A percentile compares a stretch with the other conserved stretches of the same genome.
Evolutionary conservation across 306 rosid species (phyloP).

Genomic region (Delonix regia): DNA sequence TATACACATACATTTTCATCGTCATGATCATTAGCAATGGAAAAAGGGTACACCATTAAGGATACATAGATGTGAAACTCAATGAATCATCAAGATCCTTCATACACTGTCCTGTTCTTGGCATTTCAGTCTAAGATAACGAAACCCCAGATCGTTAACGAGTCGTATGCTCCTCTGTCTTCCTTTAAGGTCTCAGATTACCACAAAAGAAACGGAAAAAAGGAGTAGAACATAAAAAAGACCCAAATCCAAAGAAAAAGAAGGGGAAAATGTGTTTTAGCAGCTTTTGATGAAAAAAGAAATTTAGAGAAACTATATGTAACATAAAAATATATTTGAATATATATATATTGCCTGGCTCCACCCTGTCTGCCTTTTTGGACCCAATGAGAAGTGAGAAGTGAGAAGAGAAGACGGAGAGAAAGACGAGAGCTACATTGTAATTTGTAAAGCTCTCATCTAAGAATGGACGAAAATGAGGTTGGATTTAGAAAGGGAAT

Average conservation of each 20-base stretch:
- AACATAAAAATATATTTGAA: conserved; percentile 28
- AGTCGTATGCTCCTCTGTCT: conserved; percentile 35
- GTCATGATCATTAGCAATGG: conserved; percentile 24
- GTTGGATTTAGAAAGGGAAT: conserved; percentile 58
- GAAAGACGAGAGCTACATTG: conserved; percentile 70
- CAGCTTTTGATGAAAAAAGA: conserved; percentile 35
- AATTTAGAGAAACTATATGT: conserved; percentile 15
- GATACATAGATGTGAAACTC: conserved; percentile 34
- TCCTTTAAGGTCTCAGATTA: conserved; percentile 38
- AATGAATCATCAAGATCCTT: conserved; percentile 38
- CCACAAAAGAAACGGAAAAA: not conserved
- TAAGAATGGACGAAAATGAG: conserved; percentile 54
- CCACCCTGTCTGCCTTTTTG: conserved; percentile 72
- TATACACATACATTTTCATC: conserved; percentile 34
- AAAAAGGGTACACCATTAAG: conserved; percentile 35
- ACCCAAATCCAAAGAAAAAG: not conserved
- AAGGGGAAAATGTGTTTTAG: conserved; percentile 2
- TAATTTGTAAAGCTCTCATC: conserved; percentile 52
- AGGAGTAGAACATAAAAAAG: conserved; percentile 12
- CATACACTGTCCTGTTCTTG: conserved; percentile 18
- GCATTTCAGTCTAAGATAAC: conserved; percentile 23
- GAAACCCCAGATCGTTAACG: conserved; percentile 46
- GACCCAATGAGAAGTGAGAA: conserved; percentile 51
- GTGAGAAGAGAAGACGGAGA: conserved; percentile 39
- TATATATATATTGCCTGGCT: conserved; percentile 63